These are phyloP conservation scores for Omphalotus olearius DNA, from an alignment of 1,284 basidiomycete species.

Conservation along the genomic window DNA sequence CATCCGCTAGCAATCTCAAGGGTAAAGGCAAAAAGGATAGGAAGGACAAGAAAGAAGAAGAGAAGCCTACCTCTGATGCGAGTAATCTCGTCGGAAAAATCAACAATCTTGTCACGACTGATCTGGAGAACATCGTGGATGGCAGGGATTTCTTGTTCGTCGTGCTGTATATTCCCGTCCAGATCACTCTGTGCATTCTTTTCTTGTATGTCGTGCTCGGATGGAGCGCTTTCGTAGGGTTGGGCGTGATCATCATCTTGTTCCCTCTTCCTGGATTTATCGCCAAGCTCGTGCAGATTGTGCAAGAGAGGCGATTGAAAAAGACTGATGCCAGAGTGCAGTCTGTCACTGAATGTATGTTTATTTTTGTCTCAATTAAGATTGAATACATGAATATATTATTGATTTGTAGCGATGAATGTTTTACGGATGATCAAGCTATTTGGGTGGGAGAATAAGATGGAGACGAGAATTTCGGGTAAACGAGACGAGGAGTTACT, in stretches of 20 bases:
- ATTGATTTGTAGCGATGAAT: conserved; percentile 32
- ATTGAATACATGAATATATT: too few species aligned
- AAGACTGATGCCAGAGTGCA: conserved; percentile 48
- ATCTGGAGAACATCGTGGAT: conserved; percentile 39
- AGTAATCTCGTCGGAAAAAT: conserved; percentile 19
- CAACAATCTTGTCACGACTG: conserved; percentile 22
- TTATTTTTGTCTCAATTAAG: neutral
- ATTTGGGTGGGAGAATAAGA: conserved; percentile 63
- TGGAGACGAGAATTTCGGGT: conserved; percentile 43
- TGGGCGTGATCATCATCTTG: conserved; percentile 44
- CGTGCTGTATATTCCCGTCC: conserved; percentile 39
- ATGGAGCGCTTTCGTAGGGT: conserved; percentile 47
- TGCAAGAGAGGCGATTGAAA: conserved; percentile 25
- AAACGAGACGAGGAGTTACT: conserved; percentile 53
- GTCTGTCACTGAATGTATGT: conserved; percentile 45
- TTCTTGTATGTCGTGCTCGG: conserved; percentile 44
- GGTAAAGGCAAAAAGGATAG: conserved; percentile 1
- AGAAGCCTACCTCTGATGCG: conserved; percentile 6
- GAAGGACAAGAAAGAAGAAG: conserved; percentile 2
- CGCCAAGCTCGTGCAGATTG: conserved; percentile 30
- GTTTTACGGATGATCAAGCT: conserved; percentile 64
- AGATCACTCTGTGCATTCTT: conserved; percentile 36
- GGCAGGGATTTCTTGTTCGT: conserved; percentile 33
- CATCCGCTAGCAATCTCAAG: neutral
- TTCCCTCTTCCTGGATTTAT: conserved; percentile 51